phyloP scores from a whole-genome alignment of 176 grass and related monocot genomes.

The Bolboschoenus planiculmis region DNA sequence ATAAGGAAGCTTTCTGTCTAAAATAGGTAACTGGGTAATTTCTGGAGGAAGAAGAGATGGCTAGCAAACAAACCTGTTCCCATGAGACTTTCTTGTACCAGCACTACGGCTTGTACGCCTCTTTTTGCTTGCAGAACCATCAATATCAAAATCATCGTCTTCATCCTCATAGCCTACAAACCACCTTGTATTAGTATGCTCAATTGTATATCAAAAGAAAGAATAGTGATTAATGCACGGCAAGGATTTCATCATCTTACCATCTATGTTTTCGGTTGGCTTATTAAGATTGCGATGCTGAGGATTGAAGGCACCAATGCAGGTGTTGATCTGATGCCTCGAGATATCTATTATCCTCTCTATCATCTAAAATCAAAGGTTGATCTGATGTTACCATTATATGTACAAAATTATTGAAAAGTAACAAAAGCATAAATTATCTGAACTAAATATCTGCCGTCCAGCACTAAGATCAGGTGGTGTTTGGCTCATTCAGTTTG shows the following conservation, averaged over 20 bases:
- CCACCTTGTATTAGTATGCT: constrained; percentile 17
- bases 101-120: constrained; percentile 54
- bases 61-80: constrained; percentile 52
- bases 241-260: constrained; percentile 49
- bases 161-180: constrained; percentile 83
- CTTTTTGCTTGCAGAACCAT: constrained; percentile 72
- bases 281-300: constrained; percentile 66
- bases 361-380: constrained; percentile 64
- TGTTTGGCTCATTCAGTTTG: neutral
- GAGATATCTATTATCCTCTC: constrained; percentile 96
- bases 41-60: neutral
- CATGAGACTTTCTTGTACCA: constrained; percentile 56
- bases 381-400: neutral
- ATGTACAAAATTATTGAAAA: neutral
- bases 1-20: neutral
- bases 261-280: constrained; percentile 55
- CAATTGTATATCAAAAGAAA: neutral
- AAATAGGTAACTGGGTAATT: neutral
- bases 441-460: neutral
- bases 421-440: neutral
- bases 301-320: constrained; percentile 86
- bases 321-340: constrained; percentile 84
- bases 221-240: neutral
- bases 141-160: constrained; percentile 49
- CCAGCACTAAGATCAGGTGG: neutral